Evolutionary conservation across 768 basidiomycete species (phyloP).

Genomic region (Leccinum incarnatum): DNA sequence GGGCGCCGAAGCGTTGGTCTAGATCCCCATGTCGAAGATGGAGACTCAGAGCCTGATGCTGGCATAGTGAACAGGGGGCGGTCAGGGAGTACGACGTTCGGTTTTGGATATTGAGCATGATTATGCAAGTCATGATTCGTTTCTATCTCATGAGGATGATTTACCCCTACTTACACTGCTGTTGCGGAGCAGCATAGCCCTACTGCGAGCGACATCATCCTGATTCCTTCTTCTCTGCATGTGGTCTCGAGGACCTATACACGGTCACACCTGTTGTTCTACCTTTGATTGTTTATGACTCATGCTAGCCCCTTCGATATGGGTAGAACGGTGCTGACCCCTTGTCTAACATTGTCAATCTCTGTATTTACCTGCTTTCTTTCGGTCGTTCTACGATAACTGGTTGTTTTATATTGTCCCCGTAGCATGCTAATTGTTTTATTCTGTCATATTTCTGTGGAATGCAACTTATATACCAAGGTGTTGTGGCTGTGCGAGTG

Average conservation of each 20-base stretch:
- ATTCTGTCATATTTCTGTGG: slow-evolving; percentile 15
- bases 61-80: slow-evolving; percentile 27
- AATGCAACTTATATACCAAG: background rate
- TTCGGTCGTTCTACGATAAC: slow-evolving; percentile 12
- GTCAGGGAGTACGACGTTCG: slow-evolving; percentile 26
- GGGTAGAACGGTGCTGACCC: slow-evolving; percentile 12
- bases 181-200: slow-evolving; percentile 11
- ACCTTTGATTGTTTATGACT: slow-evolving; percentile 22
- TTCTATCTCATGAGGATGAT: slow-evolving; percentile 8
- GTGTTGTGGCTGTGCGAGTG: slow-evolving; percentile 16
- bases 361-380: slow-evolving; percentile 13
- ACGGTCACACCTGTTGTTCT: slow-evolving; percentile 12
- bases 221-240: slow-evolving; percentile 8
- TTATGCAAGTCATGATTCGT: slow-evolving; percentile 15
- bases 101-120: slow-evolving; percentile 19
- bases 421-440: slow-evolving; percentile 1
- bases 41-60: slow-evolving; percentile 14
- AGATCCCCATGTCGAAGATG: slow-evolving; percentile 26
- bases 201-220: slow-evolving; percentile 11
- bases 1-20: slow-evolving; percentile 43
- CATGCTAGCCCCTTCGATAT: slow-evolving; percentile 22
- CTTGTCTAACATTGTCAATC: slow-evolving; percentile 3
- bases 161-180: slow-evolving; percentile 11
- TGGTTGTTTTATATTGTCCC: slow-evolving; percentile 16
- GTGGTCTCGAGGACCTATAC: slow-evolving; percentile 25